These are phyloP conservation scores for Viola pubescens DNA, from an alignment of 441 rosid genomes.

Conservation along the genomic window DNA sequence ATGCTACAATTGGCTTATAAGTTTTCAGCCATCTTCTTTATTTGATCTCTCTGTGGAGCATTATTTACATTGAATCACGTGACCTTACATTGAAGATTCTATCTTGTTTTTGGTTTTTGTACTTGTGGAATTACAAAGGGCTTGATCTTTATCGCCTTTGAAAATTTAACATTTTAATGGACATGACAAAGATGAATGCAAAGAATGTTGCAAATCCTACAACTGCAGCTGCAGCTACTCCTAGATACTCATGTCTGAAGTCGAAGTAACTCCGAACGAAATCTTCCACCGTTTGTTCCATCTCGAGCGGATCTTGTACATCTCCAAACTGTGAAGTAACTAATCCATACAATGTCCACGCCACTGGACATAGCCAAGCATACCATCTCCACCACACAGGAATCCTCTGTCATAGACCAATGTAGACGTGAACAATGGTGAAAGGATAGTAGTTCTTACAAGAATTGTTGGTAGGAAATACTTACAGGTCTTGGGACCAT, in stretches of 20 bases:
- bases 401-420: constrained; percentile 25
- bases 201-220: constrained; percentile 25
- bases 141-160: constrained; percentile 23
- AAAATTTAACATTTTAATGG: constrained; percentile 32
- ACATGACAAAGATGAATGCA: constrained; percentile 24
- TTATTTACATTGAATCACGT: no score
- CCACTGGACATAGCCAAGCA: constrained; percentile 33
- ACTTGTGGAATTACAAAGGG: no score
- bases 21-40: no score
- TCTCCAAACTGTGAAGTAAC: constrained; percentile 37
- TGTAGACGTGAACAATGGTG: not conserved
- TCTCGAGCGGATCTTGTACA: constrained; percentile 8
- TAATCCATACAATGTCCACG: constrained; percentile 40
- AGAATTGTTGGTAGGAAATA: not conserved
- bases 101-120: not conserved
- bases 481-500: constrained; percentile 54
- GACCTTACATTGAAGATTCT: no score
- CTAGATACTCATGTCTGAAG: constrained; percentile 29
- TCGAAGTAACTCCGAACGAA: constrained; percentile 25
- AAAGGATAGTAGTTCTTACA: no score
- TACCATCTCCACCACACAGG: constrained; percentile 56
- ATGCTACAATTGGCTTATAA: no score
- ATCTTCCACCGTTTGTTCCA: constrained; percentile 19
- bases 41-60: no score
- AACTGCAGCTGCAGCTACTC: constrained; percentile 26